These are phyloP conservation scores for Lagerstroemia speciosa DNA, from an alignment of 345 rosid genomes.

Conservation along the genomic window DNA sequence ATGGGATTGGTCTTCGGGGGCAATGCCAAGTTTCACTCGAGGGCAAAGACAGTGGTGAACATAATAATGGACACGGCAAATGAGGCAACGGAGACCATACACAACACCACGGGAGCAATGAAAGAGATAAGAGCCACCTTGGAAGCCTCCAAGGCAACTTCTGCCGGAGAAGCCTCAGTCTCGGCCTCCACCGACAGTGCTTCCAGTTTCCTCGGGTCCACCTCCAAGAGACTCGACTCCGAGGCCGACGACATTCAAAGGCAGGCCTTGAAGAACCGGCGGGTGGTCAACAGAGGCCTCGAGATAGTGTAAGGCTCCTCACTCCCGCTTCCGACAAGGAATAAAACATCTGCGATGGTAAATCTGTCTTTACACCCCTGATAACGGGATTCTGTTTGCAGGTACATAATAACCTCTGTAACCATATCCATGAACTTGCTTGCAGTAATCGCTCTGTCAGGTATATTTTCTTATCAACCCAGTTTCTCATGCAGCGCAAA, in stretches of 20 bases:
- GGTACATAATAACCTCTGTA: conserved; percentile 37
- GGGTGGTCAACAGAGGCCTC: conserved; percentile 37
- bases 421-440: conserved; percentile 39
- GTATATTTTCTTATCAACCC: conserved; percentile 17
- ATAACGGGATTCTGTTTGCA: conserved; percentile 17
- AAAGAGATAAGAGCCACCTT: conserved; percentile 31
- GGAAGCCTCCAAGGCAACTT: conserved; percentile 16
- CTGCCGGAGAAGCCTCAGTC: not conserved
- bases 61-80: conserved; percentile 53
- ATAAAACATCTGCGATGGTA: too few relatives aligned
- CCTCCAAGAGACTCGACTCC: conserved; percentile 30
- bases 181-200: conserved; percentile 12
- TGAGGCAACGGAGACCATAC: conserved; percentile 40
- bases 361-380: too few relatives aligned
- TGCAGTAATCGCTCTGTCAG: conserved; percentile 36
- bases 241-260: conserved; percentile 33
- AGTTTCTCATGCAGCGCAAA: too few relatives aligned
- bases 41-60: conserved; percentile 32
- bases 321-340: not conserved
- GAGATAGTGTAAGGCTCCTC: conserved; percentile 34
- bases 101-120: conserved; percentile 55
- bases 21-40: conserved; percentile 36
- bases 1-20: conserved; percentile 55
- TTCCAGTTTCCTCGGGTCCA: conserved; percentile 28
- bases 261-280: conserved; percentile 46